Base-by-base conservation (phyloP, 257 asterid species). In the Craterostigma plantagineum region DNA sequence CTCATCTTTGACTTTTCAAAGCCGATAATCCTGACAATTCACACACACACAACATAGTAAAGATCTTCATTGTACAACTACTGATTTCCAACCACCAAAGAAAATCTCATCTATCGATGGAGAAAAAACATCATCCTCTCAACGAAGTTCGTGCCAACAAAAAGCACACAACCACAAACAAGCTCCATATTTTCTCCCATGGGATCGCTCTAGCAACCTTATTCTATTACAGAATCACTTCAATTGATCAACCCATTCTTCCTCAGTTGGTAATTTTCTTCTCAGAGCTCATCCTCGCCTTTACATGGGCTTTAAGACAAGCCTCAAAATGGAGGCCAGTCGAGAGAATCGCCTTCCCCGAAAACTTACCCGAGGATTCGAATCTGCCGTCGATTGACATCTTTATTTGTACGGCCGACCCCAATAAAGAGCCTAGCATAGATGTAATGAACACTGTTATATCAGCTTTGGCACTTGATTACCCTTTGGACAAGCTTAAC, bases 371-470 rank as follows among this genome's bases (percentile, higher is more conserved):
- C 14, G 65, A 16, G 3, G 71, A 57, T 7, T 50, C 49, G 10
- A 46, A 57, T 47, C 61, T 75, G 9, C 80, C 80, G 0, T 46
- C 64, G 2, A 49, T 71, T 0, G 85, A 75, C 1, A 53, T 75
- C 16, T 71, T 75, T 6, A 43, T 75, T 0, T 75, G 77, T 46
- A 75, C 80, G 10, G 72, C 80, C 0, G 76, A 75, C 50, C 68
- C 77, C 5, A 46, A 41, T 23, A 71, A 57, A 42, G 85, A 75
- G 69, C 80, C 85, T 4, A 45, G 70, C 7, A 14, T 71, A 1
- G 73, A 56, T 16, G 80, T 75, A 4, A 65, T 71, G 67, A 75
- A 75, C 56, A 71, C 85, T 2, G 66, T 75, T 36, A 16, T 75
- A 14, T 75, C 77, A 11, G 70, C 67, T 4, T 55, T 71, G 75